Conservation (phyloP, 2,329 filamentous ascomycete genomes). For the Parafenestella ontariensis region DNA sequence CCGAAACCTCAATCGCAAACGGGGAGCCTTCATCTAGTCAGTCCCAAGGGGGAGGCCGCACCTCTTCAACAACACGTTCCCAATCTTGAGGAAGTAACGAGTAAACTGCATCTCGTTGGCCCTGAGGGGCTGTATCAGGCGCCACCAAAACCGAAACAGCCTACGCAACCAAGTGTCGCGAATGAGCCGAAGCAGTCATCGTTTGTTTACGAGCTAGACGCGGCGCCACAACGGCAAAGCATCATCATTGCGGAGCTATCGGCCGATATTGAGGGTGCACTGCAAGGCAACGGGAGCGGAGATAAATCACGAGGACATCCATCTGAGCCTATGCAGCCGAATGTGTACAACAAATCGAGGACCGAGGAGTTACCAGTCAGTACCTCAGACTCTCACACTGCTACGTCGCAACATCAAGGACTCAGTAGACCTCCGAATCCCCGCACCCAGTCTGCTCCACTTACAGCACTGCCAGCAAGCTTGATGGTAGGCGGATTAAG, state of each 20-base stretch:
- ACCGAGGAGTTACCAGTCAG: constrained; percentile 11
- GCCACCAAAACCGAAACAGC: background rate
- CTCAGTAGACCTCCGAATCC: constrained; percentile 1
- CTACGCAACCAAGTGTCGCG: background rate
- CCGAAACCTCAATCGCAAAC: background rate
- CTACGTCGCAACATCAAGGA: background rate
- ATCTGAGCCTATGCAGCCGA: background rate
- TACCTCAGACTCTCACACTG: constrained; percentile 3
- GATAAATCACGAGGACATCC: background rate
- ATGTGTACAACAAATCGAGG: background rate
- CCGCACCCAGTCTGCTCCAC: constrained; percentile 9
- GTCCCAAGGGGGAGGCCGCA: background rate
- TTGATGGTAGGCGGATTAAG: constrained; percentile 24
- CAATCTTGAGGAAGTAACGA: background rate
- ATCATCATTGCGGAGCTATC: constrained; percentile 29
- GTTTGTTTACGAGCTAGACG: constrained; percentile 24
- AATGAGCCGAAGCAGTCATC: background rate
- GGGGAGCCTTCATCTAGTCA: constrained; percentile 1
- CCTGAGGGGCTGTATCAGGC: constrained; percentile 6
- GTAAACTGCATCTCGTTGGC: constrained; percentile 7
- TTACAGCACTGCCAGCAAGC: constrained; percentile 23
- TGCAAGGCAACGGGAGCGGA: background rate
- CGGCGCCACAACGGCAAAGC: background rate
- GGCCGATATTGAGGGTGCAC: constrained; percentile 14
- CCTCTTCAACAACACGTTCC: constrained; percentile 3